Evolutionary conservation across 2,329 filamentous ascomycete species (phyloP).

Genomic region (Neophaeococcomyces aloes): DNA sequence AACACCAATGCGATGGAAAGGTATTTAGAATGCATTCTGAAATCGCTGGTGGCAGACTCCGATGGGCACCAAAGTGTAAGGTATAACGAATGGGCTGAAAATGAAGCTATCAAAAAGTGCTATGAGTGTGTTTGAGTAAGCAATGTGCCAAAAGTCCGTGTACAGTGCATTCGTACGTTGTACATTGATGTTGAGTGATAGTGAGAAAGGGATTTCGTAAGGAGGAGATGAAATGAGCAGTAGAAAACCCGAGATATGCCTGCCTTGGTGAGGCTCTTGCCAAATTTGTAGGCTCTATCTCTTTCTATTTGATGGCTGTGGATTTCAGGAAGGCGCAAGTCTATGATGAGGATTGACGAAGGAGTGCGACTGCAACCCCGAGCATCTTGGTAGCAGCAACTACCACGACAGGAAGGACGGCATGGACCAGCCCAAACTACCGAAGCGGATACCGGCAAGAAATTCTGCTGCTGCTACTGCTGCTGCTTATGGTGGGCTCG

Average conservation of each 20-base stretch:
- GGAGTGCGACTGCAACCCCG: not conserved
- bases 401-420: not conserved
- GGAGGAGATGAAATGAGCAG: conserved; percentile 3
- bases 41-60: too few relatives aligned
- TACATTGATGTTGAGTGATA: conserved; percentile 2
- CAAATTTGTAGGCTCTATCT: not conserved
- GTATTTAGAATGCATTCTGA: too few relatives aligned
- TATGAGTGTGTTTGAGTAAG: not conserved
- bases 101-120: not conserved
- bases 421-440: too few relatives aligned
- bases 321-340: not conserved
- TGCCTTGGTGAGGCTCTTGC: not conserved
- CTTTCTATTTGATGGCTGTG: not conserved
- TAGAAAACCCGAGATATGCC: not conserved
- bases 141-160: not conserved
- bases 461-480: too few relatives aligned
- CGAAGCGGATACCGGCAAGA: too few relatives aligned
- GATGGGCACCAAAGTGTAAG: too few relatives aligned
- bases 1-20: too few relatives aligned
- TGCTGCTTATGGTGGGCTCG: not conserved
- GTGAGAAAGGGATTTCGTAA: not conserved
- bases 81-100: too few relatives aligned
- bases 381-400: not conserved
- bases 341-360: not conserved
- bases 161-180: conserved; percentile 4